Evolutionary conservation across 164 flowering plant genomes (phyloP).

Genomic region (Magnolia kwangsiensis): DNA sequence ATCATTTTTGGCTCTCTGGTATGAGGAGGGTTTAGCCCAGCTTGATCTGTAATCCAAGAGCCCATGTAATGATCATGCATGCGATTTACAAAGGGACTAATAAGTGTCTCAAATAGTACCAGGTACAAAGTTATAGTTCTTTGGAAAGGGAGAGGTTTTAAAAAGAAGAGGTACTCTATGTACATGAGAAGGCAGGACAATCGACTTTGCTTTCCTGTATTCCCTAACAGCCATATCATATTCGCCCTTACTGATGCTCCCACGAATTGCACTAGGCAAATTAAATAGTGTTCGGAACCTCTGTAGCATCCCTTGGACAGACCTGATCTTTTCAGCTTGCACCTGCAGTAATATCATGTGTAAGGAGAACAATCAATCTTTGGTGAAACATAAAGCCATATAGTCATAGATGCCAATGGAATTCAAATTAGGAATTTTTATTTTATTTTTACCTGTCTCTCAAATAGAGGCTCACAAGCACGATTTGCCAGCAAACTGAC

Average conservation of each 20-base stretch:
- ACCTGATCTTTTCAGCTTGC: slow-evolving; percentile 97
- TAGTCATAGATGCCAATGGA: slow-evolving; percentile 6
- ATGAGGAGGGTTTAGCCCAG: too few relatives aligned
- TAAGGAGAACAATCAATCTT: slow-evolving; percentile 6
- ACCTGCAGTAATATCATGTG: slow-evolving; percentile 43
- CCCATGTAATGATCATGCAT: too few relatives aligned
- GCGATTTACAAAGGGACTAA: too few relatives aligned
- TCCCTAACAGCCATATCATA: slow-evolving; percentile 98
- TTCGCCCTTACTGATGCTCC: slow-evolving; percentile 96
- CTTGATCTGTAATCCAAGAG: too few relatives aligned
- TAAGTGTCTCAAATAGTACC: neutral
- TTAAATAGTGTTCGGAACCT: slow-evolving; percentile 94
- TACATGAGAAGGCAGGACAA: slow-evolving; percentile 98
- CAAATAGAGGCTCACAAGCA: slow-evolving; percentile 90
- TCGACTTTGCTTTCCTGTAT: slow-evolving; percentile 96
- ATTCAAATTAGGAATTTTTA: neutral
- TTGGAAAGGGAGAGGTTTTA: neutral
- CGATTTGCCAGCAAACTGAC: slow-evolving; percentile 77
- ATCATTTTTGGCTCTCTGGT: too few relatives aligned
- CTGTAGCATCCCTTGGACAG: slow-evolving; percentile 99
- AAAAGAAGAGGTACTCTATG: slow-evolving; percentile 7
- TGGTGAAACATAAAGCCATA: neutral
- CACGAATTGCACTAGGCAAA: slow-evolving; percentile 94
- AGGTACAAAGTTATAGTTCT: neutral
- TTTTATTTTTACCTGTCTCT: slow-evolving; percentile 75